Evolutionary conservation across 805 yeast genomes (phyloP).

Genomic region (Saccharomycopsis lassenensis): DNA sequence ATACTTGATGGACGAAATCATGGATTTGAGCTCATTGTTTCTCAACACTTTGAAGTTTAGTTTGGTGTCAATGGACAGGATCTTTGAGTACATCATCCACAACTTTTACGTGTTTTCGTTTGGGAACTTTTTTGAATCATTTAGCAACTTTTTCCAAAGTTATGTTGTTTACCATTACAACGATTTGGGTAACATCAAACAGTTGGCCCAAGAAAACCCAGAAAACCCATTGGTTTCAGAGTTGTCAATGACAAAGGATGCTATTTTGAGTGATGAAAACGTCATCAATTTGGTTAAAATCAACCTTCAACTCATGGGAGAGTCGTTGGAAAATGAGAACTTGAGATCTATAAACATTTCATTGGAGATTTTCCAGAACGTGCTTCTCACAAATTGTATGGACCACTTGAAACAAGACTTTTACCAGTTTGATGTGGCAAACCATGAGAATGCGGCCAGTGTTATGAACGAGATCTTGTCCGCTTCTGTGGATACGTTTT

Average conservation of each 20-base stretch:
- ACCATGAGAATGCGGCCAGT: too few species aligned
- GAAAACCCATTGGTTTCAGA: constrained; percentile 4
- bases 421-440: too few species aligned
- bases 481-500: constrained; percentile 1
- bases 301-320: not conserved
- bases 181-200: too few species aligned
- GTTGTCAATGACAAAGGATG: not conserved
- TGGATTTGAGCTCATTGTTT: constrained; percentile 42
- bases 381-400: too few species aligned
- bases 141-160: constrained; percentile 15
- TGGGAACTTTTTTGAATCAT: constrained; percentile 15
- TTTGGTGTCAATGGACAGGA: constrained; percentile 33
- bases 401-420: too few species aligned
- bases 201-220: constrained; percentile 7
- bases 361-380: too few species aligned
- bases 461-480: too few species aligned
- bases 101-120: constrained; percentile 12
- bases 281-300: not conserved
- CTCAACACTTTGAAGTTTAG: constrained; percentile 44
- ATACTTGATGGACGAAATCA: constrained; percentile 48
- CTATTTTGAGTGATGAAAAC: too few species aligned
- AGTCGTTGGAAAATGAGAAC: too few species aligned
- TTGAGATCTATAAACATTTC: too few species aligned
- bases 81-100: constrained; percentile 23
- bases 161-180: constrained; percentile 13